phyloP scores from a whole-genome alignment of 176 grass and related monocot species.

The Sorghum bicolor region DNA sequence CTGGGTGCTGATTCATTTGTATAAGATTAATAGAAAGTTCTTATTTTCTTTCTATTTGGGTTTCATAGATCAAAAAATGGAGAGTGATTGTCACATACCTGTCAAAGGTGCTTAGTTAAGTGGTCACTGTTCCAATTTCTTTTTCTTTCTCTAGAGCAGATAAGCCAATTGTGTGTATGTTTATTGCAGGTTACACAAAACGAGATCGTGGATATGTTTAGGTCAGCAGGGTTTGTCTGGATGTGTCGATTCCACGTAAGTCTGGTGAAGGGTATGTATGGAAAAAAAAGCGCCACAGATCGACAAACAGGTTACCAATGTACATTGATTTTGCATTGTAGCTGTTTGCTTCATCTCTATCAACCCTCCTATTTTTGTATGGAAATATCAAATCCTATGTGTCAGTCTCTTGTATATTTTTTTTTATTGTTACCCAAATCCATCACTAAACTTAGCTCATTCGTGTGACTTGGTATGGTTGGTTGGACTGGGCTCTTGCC shows the following conservation, averaged over 20 bases:
- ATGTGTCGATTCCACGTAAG: constrained; percentile 82
- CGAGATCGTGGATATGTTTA: constrained; percentile 70
- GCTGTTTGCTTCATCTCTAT: too few species aligned
- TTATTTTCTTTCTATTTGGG: constrained; percentile 44
- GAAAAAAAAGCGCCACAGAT: too few species aligned
- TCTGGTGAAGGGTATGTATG: constrained; percentile 57
- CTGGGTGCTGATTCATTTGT: background rate
- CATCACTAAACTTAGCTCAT: too few species aligned
- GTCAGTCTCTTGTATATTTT: too few species aligned
- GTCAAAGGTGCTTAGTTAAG: constrained; percentile 62
- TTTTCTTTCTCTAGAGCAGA: background rate
- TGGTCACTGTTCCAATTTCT: background rate
- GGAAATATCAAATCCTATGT: too few species aligned
- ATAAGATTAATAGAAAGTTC: background rate
- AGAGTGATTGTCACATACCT: constrained; percentile 87
- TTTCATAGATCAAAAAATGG: constrained; percentile 82
- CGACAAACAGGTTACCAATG: too few species aligned
- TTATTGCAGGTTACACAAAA: constrained; percentile 57
- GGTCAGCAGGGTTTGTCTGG: constrained; percentile 76
- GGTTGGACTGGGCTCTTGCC: too few species aligned
- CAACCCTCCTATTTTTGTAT: too few species aligned
- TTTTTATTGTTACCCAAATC: too few species aligned
- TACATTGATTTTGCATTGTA: too few species aligned
- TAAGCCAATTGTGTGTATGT: constrained; percentile 24
- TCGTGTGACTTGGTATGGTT: too few species aligned